Percentiles rank a stretch among this genome's conserved stretches.
phyloP scores from a whole-genome alignment of 345 rosid genomes.

The Stellera chamaejasme region DNA sequence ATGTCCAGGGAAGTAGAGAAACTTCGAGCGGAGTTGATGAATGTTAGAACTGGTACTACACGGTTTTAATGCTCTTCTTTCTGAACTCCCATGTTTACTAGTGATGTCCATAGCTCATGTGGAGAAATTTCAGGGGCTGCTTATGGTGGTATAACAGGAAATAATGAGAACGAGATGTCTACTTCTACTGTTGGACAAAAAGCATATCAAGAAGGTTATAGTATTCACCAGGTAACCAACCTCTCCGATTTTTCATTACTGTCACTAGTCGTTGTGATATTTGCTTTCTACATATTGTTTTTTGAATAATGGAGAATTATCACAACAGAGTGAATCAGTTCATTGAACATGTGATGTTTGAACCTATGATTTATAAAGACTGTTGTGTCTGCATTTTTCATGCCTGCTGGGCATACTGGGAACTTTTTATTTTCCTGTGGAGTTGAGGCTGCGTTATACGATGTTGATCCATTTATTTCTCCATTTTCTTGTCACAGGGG shows the following conservation, averaged over 20 bases:
- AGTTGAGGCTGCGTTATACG: not conserved
- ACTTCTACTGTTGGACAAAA: slow-evolving; percentile 40
- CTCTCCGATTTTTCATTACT: slow-evolving; percentile 4
- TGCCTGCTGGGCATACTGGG: not conserved
- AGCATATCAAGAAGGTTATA: slow-evolving; percentile 47
- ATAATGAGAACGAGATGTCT: slow-evolving; percentile 43
- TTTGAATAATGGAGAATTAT: not conserved
- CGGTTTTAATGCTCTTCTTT: slow-evolving; percentile 1
- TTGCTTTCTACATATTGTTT: not conserved
- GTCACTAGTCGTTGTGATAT: not conserved
- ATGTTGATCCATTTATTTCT: slow-evolving; percentile 1
- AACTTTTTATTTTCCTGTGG: not conserved
- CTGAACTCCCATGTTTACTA: not conserved
- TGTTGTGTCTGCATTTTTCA: not conserved
- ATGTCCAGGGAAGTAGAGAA: slow-evolving; percentile 95
- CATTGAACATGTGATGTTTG: not conserved
- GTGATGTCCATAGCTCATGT: slow-evolving; percentile 8
- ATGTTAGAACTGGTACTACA: slow-evolving; percentile 46
- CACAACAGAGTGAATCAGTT: not conserved
- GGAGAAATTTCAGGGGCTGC: slow-evolving; percentile 41
- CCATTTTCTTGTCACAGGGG: slow-evolving; percentile 29
- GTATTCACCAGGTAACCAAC: slow-evolving; percentile 50
- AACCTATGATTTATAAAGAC: too few relatives aligned
- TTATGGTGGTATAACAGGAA: slow-evolving; percentile 42
- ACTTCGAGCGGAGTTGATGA: slow-evolving; percentile 70